Percentiles rank a stretch among this genome's conserved stretches.
These are phyloP conservation scores for Aquilaria malaccensis DNA, from an alignment of 345 rosid genomes.

Conservation along the genomic window DNA sequence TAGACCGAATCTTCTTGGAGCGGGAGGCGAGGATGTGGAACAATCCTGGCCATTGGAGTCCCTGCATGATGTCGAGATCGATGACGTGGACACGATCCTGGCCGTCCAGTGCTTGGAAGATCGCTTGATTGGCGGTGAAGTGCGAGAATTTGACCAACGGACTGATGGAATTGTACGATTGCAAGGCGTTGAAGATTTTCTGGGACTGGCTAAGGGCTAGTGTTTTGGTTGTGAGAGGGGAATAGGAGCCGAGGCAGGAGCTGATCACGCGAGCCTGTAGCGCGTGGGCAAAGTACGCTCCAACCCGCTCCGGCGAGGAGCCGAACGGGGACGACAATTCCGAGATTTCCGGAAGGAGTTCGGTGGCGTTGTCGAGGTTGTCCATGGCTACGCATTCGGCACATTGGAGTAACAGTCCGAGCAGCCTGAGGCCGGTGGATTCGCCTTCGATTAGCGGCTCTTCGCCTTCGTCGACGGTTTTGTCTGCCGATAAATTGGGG, in stretches of 20 bases:
- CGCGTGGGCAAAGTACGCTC: slow-evolving; percentile 83
- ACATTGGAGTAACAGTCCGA: slow-evolving; percentile 81
- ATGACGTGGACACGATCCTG: slow-evolving; percentile 83
- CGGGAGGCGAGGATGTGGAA: slow-evolving; percentile 95
- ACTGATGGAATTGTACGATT: slow-evolving; percentile 71
- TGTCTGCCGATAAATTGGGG: slow-evolving; percentile 24
- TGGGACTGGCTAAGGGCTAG: slow-evolving; percentile 52
- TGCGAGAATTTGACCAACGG: slow-evolving; percentile 86
- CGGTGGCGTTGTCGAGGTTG: slow-evolving; percentile 61
- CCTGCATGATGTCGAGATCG: slow-evolving; percentile 96
- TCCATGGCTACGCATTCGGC: slow-evolving; percentile 86
- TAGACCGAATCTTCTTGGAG: slow-evolving; percentile 61
- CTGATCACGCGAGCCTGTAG: slow-evolving; percentile 82
- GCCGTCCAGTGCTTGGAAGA: slow-evolving; percentile 74
- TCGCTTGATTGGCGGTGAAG: slow-evolving; percentile 95
- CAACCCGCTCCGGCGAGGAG: slow-evolving; percentile 84
- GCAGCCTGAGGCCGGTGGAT: slow-evolving; percentile 51
- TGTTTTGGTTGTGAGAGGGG: slow-evolving; percentile 36
- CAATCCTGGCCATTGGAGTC: slow-evolving; percentile 98
- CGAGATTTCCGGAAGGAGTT: slow-evolving; percentile 66
- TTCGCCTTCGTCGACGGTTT: slow-evolving; percentile 10
- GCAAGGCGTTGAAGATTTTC: slow-evolving; percentile 70
- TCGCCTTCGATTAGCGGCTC: slow-evolving; percentile 27
- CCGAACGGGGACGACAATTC: slow-evolving; percentile 84
- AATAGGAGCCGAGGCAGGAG: slow-evolving; percentile 48